Evolutionary conservation across 768 basidiomycete species (phyloP), one percentile per base, ranked within the genome.

Genomic region (Podaxis sp.): DNA sequence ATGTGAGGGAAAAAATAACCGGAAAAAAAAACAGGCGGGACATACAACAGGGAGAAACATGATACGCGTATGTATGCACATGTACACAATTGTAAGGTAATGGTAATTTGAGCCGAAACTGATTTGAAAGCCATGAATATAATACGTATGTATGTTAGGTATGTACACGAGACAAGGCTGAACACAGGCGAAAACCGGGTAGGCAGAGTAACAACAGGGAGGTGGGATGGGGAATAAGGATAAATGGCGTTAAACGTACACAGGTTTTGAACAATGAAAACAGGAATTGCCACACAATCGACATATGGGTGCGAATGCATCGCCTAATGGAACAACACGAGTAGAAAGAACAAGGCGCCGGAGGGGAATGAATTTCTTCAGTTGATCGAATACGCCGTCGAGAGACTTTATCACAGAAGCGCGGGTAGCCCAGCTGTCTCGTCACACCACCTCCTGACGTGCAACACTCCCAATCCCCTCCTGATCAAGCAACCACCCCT

Each of bases 401-500:
- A 33, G 8, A 10, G 33, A 10, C 33, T 33, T 33, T 8, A 33
- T 10, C 10, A 8, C 8, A 8, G 33, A 33, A 10, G 33, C 8
- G 10, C 33, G 0, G 33, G 20, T n/a, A 44, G 7, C 51, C 26
- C 17, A 52, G 15, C 17, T 7, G 6, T 22, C 20, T 58, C 38
- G 20, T 62, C 53, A 70, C 12, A 67, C 70, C 33, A 73, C 66
- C 62, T 73, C 72, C 54, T 68, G 68, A 50, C 71, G 65, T 30
- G 70, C 70, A 59, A 73, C 68, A 53, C 66, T 71, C 3, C 65
- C 66, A 48, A 69, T 72, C 12, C 69, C 67, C n/a, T 72, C 67
- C 55, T 71, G 69, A 58, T 71, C 70, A 53, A 74, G 67, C 58
- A 74, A 64, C 72, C 72, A 73, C 12, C 72, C 71, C 33, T 72